phyloP scores from a whole-genome alignment of 371 early-diverging fungal genomes.

The Zopfochytrium polystomum region DNA sequence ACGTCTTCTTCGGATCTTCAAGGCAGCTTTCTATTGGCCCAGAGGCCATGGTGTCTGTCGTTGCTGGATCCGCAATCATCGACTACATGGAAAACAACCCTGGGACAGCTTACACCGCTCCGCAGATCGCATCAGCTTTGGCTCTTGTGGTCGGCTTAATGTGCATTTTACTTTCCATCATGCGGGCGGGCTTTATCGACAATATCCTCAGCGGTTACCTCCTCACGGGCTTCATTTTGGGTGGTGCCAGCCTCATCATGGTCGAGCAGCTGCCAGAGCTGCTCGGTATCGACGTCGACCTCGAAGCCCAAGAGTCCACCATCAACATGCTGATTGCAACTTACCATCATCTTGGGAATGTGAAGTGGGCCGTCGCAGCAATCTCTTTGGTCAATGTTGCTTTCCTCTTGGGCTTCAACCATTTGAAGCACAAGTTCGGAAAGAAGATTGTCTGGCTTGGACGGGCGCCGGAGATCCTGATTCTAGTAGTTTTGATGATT shows the following conservation, averaged over 20 bases:
- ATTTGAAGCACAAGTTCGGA: slow-evolving; percentile 14
- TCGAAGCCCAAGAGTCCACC: slow-evolving; percentile 13
- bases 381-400: slow-evolving; percentile 22
- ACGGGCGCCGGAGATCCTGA: slow-evolving; percentile 26
- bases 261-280: slow-evolving; percentile 39
- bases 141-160: slow-evolving; percentile 34
- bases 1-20: slow-evolving; percentile 33
- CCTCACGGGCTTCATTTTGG: slow-evolving; percentile 19
- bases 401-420: slow-evolving; percentile 26
- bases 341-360: slow-evolving; percentile 4
- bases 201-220: slow-evolving; percentile 36
- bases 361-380: slow-evolving; percentile 11
- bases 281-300: slow-evolving; percentile 22
- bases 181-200: slow-evolving; percentile 40
- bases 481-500: slow-evolving; percentile 31
- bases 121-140: slow-evolving; percentile 22
- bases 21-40: slow-evolving; percentile 35
- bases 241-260: slow-evolving; percentile 27
- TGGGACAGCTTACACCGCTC: slow-evolving; percentile 8
- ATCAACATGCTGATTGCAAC: slow-evolving; percentile 20
- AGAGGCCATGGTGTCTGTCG: slow-evolving; percentile 37
- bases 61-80: slow-evolving; percentile 29
- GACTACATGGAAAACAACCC: slow-evolving; percentile 9
- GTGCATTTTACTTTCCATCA: slow-evolving; percentile 23
- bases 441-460: slow-evolving; percentile 1